Evolutionary conservation across 148 eudicot genomes (phyloP).

Genomic region (Bassia scoparia): DNA sequence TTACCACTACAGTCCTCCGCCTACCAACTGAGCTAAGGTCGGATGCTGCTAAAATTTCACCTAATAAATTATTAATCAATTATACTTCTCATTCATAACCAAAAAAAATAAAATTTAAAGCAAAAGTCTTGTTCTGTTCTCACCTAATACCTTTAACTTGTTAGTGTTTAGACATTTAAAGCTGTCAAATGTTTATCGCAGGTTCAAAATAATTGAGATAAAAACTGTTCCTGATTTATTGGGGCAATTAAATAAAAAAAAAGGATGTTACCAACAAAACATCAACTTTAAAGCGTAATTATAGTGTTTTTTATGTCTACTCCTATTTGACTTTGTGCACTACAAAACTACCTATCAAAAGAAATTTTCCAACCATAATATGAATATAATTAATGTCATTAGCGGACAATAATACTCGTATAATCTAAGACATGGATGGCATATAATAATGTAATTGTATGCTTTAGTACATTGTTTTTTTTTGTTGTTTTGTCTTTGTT

Average conservation of each 20-base stretch:
- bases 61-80: too few species aligned
- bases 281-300: slow-evolving; percentile 15
- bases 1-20: slow-evolving; percentile 33
- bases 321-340: slow-evolving; percentile 21
- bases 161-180: background rate
- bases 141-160: slow-evolving; percentile 13
- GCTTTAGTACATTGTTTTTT: background rate
- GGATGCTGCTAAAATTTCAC: background rate
- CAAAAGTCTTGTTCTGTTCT: too few species aligned
- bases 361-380: background rate
- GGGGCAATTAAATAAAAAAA: background rate
- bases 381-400: background rate
- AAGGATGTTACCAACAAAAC: slow-evolving; percentile 12
- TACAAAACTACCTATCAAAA: background rate
- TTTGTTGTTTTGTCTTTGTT: slow-evolving; percentile 16
- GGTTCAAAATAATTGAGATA: background rate
- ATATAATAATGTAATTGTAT: background rate
- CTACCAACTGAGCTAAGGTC: slow-evolving; percentile 40
- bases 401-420: too few species aligned
- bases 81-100: too few species aligned
- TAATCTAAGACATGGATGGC: background rate
- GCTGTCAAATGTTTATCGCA: slow-evolving; percentile 4
- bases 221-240: slow-evolving; percentile 10
- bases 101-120: background rate
- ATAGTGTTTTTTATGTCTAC: slow-evolving; percentile 14